Percentiles rank a stretch among this genome's conserved stretches.
phyloP scores from a whole-genome alignment of 148 eudicot species.

The Agrostemma githago region DNA sequence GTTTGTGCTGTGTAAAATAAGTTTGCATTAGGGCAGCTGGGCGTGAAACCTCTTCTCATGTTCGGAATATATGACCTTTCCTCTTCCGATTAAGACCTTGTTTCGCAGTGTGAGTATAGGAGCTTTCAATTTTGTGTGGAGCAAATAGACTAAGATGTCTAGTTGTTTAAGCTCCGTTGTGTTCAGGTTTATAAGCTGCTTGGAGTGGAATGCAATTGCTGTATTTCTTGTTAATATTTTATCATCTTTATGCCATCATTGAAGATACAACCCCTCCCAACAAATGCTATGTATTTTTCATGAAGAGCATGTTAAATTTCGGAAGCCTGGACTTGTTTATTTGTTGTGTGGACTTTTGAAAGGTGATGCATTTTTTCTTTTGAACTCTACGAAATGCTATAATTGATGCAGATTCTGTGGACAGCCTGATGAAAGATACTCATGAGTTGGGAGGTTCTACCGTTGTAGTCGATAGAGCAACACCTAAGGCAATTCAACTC shows the following conservation, averaged over 20 bases:
- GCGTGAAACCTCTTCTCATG: neutral
- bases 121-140: neutral
- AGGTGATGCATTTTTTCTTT: neutral
- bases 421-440: slow-evolving; percentile 81
- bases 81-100: neutral
- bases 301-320: neutral
- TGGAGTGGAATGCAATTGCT: neutral
- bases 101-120: neutral
- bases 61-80: neutral
- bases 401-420: slow-evolving; percentile 75
- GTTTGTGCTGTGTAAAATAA: neutral
- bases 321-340: neutral
- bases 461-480: slow-evolving; percentile 93
- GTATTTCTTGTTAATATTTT: neutral
- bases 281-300: neutral
- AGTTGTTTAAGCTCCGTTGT: neutral
- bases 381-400: neutral
- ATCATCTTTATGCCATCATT: neutral
- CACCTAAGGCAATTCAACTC: slow-evolving; percentile 62
- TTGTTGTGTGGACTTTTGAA: neutral
- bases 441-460: slow-evolving; percentile 94
- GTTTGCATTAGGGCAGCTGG: neutral
- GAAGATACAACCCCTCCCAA: neutral
- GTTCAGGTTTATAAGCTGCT: neutral
- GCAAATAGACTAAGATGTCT: neutral